Conservation (phyloP, 176 grass and related monocot genomes). For the Ensete ventricosum region DNA sequence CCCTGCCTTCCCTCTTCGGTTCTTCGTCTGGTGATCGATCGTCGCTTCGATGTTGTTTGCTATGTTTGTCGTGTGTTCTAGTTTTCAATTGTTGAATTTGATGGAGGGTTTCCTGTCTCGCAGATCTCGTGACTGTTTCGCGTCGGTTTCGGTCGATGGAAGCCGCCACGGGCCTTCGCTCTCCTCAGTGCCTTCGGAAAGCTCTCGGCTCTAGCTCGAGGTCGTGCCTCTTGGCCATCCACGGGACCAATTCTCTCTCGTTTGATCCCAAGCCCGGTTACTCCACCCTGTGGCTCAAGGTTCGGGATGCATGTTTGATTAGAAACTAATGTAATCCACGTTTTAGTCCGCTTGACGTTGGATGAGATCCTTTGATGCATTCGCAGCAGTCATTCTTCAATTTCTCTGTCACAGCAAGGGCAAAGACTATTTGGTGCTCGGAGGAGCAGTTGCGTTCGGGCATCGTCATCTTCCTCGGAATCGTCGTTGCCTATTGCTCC, state of each 20-base stretch:
- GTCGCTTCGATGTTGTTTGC: too few species aligned
- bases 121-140: background rate
- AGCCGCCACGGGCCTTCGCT: conserved; percentile 44
- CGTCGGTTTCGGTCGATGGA: conserved; percentile 24
- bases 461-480: conserved; percentile 31
- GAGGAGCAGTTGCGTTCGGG: conserved; percentile 37
- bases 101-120: background rate
- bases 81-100: background rate
- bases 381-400: conserved; percentile 20
- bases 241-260: conserved; percentile 21
- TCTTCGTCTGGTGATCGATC: background rate
- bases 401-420: conserved; percentile 22
- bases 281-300: too few species aligned
- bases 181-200: conserved; percentile 31
- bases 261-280: conserved; percentile 23
- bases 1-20: background rate
- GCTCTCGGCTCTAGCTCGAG: conserved; percentile 17
- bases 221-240: conserved; percentile 12
- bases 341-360: too few species aligned
- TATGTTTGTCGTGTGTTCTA: too few species aligned
- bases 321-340: background rate
- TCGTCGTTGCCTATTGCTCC: conserved; percentile 59
- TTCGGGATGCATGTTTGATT: too few species aligned
- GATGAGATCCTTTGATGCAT: too few species aligned
- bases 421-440: conserved; percentile 23